Evolutionary conservation across 306 rosid genomes (phyloP).

Genomic region (Alnus glutinosa): DNA sequence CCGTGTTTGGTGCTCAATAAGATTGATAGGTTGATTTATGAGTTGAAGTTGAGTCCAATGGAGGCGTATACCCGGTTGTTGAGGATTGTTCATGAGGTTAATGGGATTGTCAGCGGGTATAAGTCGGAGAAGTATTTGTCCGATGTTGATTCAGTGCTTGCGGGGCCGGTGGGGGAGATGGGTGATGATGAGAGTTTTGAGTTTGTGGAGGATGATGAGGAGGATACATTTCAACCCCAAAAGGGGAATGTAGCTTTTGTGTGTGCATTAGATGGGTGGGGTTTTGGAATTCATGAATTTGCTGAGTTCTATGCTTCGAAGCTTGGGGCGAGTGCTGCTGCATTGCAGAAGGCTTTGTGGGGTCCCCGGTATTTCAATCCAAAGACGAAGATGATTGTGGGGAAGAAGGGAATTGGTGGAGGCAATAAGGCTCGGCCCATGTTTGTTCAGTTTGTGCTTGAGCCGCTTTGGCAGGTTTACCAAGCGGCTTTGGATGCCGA

Average conservation of each 20-base stretch:
- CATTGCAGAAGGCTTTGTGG: conserved; percentile 69
- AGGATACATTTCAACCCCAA: conserved; percentile 81
- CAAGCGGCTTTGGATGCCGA: conserved; percentile 56
- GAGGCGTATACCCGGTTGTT: conserved; percentile 67
- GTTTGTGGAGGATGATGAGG: conserved; percentile 68
- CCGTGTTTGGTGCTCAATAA: conserved; percentile 87
- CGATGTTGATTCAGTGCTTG: conserved; percentile 73
- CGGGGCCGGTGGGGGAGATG: conserved; percentile 37
- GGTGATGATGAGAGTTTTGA: conserved; percentile 39
- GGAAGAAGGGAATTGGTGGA: conserved; percentile 59
- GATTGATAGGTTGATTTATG: conserved; percentile 77
- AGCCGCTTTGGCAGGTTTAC: conserved; percentile 82
- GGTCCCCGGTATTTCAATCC: conserved; percentile 66
- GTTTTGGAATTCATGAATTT: conserved; percentile 66
- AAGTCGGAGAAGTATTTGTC: conserved; percentile 75
- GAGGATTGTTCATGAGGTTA: conserved; percentile 79
- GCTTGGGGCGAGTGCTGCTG: conserved; percentile 63
- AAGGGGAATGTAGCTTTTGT: conserved; percentile 83
- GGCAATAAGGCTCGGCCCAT: conserved; percentile 66
- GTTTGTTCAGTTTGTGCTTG: conserved; percentile 90
- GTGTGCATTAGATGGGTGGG: conserved; percentile 93
- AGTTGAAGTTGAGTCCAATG: conserved; percentile 63
- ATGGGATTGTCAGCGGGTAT: conserved; percentile 76
- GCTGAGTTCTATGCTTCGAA: conserved; percentile 70
- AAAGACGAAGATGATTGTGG: conserved; percentile 73